Evolutionary conservation across 805 yeast species (phyloP).

Genomic region (Kockiozyma suomiensis): DNA sequence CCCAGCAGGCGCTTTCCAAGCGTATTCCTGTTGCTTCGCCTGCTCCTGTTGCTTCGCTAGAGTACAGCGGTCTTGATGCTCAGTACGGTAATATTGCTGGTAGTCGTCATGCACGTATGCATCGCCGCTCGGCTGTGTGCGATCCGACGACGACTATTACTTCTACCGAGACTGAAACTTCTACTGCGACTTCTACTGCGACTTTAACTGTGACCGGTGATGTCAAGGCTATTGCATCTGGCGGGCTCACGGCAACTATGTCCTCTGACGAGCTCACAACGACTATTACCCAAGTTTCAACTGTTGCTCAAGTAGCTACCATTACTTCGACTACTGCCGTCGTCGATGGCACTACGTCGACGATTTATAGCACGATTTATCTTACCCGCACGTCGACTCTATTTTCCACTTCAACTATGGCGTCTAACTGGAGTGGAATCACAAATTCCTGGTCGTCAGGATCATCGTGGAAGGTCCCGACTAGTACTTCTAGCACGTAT

Average conservation of each 20-base stretch:
- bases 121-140: conserved; percentile 9
- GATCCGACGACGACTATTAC: conserved; percentile 2
- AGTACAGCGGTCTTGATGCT: not conserved
- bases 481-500: not conserved
- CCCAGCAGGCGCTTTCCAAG: not conserved
- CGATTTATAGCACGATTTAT: conserved; percentile 3
- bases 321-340: not conserved
- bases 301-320: not conserved
- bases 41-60: not conserved
- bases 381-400: conserved; percentile 1
- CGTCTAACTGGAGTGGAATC: conserved; percentile 2
- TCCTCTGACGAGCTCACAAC: not conserved
- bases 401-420: not conserved
- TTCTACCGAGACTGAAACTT: too few relatives aligned
- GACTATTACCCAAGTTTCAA: not conserved
- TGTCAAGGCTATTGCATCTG: not conserved
- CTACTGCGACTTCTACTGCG: not conserved
- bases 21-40: not conserved
- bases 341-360: conserved; percentile 7
- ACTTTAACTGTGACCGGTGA: conserved; percentile 5
- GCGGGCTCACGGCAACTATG: not conserved
- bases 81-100: not conserved
- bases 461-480: not conserved
- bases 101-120: conserved; percentile 7
- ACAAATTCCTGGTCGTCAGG: not conserved